These are phyloP conservation scores for Acer saccharum DNA, from an alignment of 345 rosid genomes.

Conservation along the genomic window DNA sequence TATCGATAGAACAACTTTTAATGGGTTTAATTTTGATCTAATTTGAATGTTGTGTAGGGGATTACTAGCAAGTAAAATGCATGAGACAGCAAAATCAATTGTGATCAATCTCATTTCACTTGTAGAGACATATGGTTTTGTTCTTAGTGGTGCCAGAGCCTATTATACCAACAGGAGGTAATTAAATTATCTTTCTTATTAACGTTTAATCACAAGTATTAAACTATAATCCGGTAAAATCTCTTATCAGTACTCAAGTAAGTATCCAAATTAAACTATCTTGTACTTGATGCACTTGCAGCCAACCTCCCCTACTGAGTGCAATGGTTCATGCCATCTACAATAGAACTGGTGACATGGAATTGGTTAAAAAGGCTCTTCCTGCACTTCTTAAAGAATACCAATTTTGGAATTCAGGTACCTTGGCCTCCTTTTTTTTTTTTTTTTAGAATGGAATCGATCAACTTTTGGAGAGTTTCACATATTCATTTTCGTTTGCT, in stretches of 20 bases:
- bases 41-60: constrained; percentile 51
- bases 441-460: background rate
- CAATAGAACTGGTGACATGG: constrained; percentile 57
- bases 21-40: too few relatives aligned
- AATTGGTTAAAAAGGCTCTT: constrained; percentile 53
- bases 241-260: too few relatives aligned
- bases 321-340: constrained; percentile 82
- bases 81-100: constrained; percentile 68
- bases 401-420: constrained; percentile 76
- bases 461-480: background rate
- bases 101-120: constrained; percentile 72
- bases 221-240: too few relatives aligned
- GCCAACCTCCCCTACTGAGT: constrained; percentile 92
- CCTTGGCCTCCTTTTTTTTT: background rate
- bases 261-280: background rate
- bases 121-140: constrained; percentile 69
- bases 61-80: constrained; percentile 83
- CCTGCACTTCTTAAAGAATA: constrained; percentile 78
- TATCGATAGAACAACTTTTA: too few relatives aligned
- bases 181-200: background rate
- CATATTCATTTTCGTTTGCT: background rate
- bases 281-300: constrained; percentile 24
- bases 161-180: constrained; percentile 88
- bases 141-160: constrained; percentile 74
- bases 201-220: too few relatives aligned